Conservation (phyloP, 441 rosid genomes). For the Gossypium lobatum region DNA sequence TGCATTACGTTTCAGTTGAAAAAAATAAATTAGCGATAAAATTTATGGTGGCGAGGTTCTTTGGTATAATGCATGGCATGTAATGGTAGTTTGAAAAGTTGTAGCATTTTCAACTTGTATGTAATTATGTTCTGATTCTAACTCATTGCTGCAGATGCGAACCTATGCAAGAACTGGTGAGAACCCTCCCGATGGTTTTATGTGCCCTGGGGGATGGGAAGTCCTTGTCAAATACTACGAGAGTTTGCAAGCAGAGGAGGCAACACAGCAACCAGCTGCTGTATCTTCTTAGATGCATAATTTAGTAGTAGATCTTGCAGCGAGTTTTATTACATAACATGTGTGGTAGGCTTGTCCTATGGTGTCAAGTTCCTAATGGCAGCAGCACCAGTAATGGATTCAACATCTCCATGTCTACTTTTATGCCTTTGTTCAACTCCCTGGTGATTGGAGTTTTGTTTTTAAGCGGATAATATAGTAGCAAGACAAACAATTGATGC, state of each 20-base stretch:
- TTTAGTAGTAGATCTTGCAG: slow-evolving; percentile 3
- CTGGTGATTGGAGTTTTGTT: neutral
- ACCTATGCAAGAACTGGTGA: slow-evolving; percentile 72
- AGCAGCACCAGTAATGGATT: neutral
- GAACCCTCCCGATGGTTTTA: slow-evolving; percentile 86
- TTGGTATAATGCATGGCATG: too few relatives aligned
- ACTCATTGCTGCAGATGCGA: slow-evolving; percentile 54
- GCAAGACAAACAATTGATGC: neutral
- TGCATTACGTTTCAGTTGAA: too few relatives aligned
- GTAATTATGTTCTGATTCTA: neutral
- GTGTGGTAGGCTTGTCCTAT: neutral
- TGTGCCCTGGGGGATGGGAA: slow-evolving; percentile 87
- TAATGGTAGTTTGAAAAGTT: neutral
- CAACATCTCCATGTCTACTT: neutral
- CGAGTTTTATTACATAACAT: neutral
- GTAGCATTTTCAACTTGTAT: neutral
- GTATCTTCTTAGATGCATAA: slow-evolving; percentile 27
- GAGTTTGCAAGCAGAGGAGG: slow-evolving; percentile 66
- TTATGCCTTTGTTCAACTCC: neutral
- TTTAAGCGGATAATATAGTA: neutral
- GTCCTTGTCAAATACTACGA: slow-evolving; percentile 69
- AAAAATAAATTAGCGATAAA: too few relatives aligned
- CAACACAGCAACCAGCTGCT: slow-evolving; percentile 40
- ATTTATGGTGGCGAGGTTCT: too few relatives aligned
- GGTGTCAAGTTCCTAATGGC: slow-evolving; percentile 2